Conservation (phyloP, 2,329 filamentous ascomycete genomes). For the Aspergillus piperis region DNA sequence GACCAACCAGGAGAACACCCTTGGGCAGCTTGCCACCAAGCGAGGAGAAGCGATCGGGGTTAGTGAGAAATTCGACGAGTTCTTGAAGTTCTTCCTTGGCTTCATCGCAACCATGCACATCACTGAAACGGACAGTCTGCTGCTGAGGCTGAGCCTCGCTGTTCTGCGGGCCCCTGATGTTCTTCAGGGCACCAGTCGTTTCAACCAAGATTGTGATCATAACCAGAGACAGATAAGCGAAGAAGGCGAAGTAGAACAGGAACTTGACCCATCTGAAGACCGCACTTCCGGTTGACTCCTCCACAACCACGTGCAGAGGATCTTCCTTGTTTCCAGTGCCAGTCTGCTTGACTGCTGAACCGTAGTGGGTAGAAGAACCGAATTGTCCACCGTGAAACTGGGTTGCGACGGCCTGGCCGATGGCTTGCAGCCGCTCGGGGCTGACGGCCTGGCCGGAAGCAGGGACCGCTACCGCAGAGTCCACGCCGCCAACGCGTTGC, state of each 20-base stretch:
- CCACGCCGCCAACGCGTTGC: conserved; percentile 55
- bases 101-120: conserved; percentile 97
- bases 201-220: conserved; percentile 82
- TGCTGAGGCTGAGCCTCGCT: conserved; percentile 90
- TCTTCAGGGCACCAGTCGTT: conserved; percentile 74
- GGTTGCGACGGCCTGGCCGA: conserved; percentile 79
- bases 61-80: conserved; percentile 92
- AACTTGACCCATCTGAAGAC: conserved; percentile 95
- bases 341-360: conserved; percentile 45
- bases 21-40: conserved; percentile 96
- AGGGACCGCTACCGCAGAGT: conserved; percentile 26
- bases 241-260: conserved; percentile 72
- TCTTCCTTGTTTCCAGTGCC: conserved; percentile 74
- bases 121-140: conserved; percentile 85
- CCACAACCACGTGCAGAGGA: conserved; percentile 93
- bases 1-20: conserved; percentile 90
- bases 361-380: conserved; percentile 42
- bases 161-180: conserved; percentile 68
- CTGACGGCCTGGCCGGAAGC: conserved; percentile 46
- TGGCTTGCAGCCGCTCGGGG: conserved; percentile 69
- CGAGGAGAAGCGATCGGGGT: conserved; percentile 88
- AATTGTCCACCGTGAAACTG: conserved; percentile 65
- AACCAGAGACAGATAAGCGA: conserved; percentile 77
- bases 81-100: conserved; percentile 98
- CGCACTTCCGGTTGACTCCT: conserved; percentile 76